Evolutionary conservation across 495 filamentous ascomycete genomes (phyloP), one percentile per base, ranked within the genome.

Genomic region (Baudoinia panamericana): DNA sequence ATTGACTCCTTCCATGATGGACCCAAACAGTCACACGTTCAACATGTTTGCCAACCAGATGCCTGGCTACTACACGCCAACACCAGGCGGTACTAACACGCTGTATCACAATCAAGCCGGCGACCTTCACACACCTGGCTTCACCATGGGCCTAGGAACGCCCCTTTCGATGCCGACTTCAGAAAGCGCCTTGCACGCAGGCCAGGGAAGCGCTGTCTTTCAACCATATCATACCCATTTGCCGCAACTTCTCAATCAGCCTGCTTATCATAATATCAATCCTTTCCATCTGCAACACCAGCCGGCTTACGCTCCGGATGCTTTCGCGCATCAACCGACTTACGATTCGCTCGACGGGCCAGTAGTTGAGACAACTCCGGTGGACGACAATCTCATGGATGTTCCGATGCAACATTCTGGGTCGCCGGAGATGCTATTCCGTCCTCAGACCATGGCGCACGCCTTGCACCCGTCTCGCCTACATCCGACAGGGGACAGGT

Each of bases 21-120:
- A 95, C 47, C 76, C 86, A 12, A 82, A 73, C 53, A 77, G 84
- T 3, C 84, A 86, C 50, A 71, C 75, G 4, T 94, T 93, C 62
- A 63, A 75, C 38, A 65, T 67, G 30, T 81, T 90, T 46, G 78
- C 76, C 42, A 82, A 78, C 51, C 84, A 93, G 39, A 72, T 76
- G 27, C 74, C 79, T 18, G 80, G 80, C 16, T 86, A 92, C 59
- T 94, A 92, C 57, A 87, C 83, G 0, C 87, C 87, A 2, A 92
- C 84, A 1, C 83, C 85, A 2, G 81, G 80, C 22, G 83, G 81
- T n/a, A 76, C 79, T 30, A 86, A 82, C 51, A 76, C 80, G 2
- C 56, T 84, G 30, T 92, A 83, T 46, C 85, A 90, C 57, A 75
- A 67, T 42, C 80, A 86, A 57, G 81, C 84, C 18, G 84, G 88